phyloP scores from a whole-genome alignment of 441 rosid genomes.

The Populus hybrid region DNA sequence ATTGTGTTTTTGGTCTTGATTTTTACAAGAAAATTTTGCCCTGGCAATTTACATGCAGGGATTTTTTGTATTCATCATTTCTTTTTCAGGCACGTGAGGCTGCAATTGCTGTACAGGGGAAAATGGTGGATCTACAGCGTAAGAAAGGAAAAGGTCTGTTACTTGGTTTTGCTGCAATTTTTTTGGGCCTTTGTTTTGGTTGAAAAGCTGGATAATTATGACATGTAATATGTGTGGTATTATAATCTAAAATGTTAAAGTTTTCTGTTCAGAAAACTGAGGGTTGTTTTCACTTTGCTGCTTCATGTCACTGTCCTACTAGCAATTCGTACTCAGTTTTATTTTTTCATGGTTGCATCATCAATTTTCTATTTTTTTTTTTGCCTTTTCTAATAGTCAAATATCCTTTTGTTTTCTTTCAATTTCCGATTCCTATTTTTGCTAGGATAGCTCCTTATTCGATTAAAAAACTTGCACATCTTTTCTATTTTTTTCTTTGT shows the following conservation, averaged over 20 bases:
- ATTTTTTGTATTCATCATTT: not conserved
- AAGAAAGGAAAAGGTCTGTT: conserved; percentile 87
- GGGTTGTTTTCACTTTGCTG: not conserved
- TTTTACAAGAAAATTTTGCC: not conserved
- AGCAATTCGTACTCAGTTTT: not conserved
- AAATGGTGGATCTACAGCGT: conserved; percentile 92
- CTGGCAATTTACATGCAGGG: not conserved
- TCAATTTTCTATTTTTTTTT: too few species aligned
- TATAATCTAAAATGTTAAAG: not conserved
- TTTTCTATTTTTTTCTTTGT: not conserved
- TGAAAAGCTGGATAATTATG: not conserved
- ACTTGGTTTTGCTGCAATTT: not conserved
- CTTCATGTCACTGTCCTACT: not conserved
- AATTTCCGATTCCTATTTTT: not conserved
- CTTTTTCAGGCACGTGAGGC: conserved; percentile 90
- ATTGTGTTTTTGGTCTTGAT: not conserved
- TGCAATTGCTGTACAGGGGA: conserved; percentile 84
- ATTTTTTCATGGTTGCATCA: not conserved
- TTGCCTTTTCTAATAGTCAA: not conserved
- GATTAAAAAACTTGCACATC: not conserved
- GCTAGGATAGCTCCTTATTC: not conserved
- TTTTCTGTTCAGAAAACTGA: not conserved
- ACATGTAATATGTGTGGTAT: not conserved
- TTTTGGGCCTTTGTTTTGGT: not conserved
- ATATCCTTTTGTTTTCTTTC: not conserved